Conservation (phyloP, 768 basidiomycete species). For the Guyanaporus albipodus region DNA sequence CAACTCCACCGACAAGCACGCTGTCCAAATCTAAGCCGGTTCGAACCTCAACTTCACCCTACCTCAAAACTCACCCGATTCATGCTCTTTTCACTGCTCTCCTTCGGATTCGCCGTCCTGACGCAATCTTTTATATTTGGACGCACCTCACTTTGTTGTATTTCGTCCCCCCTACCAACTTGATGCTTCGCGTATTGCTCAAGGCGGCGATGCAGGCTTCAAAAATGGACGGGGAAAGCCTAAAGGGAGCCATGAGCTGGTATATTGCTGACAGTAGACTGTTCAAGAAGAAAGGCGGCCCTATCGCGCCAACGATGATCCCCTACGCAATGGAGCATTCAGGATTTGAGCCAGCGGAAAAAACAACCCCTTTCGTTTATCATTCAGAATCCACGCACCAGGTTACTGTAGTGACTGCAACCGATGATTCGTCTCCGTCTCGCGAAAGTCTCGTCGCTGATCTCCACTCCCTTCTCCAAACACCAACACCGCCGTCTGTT, state of each 20-base stretch:
- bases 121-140: constrained; percentile 64
- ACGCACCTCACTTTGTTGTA: constrained; percentile 61
- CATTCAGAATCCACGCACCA: background rate
- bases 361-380: background rate
- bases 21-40: background rate
- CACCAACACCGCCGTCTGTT: constrained; percentile 26
- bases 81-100: constrained; percentile 50
- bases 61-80: constrained; percentile 26
- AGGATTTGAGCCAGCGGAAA: background rate
- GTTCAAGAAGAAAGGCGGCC: constrained; percentile 14
- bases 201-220: constrained; percentile 53
- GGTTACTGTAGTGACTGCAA: background rate
- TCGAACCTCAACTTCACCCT: constrained; percentile 2
- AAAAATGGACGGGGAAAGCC: constrained; percentile 47
- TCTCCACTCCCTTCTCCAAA: constrained; percentile 14
- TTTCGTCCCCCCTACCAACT: constrained; percentile 48
- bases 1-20: background rate
- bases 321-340: background rate
- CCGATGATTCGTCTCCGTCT: background rate
- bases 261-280: constrained; percentile 19
- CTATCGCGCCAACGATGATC: constrained; percentile 11
- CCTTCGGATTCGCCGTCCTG: constrained; percentile 51
- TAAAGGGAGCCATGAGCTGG: constrained; percentile 44
- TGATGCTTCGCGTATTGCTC: constrained; percentile 58
- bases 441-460: constrained; percentile 7